Percentiles rank a stretch among this genome's conserved stretches.
Conservation (phyloP, 805 yeast genomes). For the Candida qinlingensis region DNA sequence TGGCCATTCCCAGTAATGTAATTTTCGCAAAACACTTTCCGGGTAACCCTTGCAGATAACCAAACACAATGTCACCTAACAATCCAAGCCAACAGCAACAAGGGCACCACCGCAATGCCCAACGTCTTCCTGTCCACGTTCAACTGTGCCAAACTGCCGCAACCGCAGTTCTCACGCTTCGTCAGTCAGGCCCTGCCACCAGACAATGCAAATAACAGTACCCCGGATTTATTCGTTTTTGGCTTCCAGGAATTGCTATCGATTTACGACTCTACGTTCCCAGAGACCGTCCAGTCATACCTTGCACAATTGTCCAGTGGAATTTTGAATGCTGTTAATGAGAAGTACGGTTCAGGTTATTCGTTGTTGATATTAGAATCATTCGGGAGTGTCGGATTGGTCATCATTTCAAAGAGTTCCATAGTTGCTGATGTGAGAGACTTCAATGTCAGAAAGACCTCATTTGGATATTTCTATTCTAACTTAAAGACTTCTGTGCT, state of each 20-base stretch:
- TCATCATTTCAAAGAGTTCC: constrained; percentile 25
- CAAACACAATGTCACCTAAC: too few relatives aligned
- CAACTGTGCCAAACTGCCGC: constrained; percentile 51
- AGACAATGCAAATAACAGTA: constrained; percentile 17
- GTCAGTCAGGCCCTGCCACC: constrained; percentile 37
- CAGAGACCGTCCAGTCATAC: constrained; percentile 30
- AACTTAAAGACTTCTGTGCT: constrained; percentile 75
- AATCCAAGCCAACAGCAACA: too few relatives aligned
- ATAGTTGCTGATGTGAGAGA: constrained; percentile 2
- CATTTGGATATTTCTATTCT: constrained; percentile 56
- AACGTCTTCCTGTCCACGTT: constrained; percentile 34
- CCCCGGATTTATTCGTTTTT: constrained; percentile 47
- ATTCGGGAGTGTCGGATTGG: constrained; percentile 54
- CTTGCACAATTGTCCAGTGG: constrained; percentile 33
- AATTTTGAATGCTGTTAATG: constrained; percentile 30
- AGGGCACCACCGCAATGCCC: constrained; percentile 5
- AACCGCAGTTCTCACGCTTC: constrained; percentile 12
- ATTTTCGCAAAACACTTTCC: too few relatives aligned
- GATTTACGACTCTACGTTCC: constrained; percentile 48
- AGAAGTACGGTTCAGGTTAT: constrained; percentile 33
- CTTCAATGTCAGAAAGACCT: constrained; percentile 25
- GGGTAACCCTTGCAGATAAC: too few relatives aligned
- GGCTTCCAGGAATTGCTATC: constrained; percentile 65
- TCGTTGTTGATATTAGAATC: constrained; percentile 38
- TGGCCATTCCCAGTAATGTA: too few relatives aligned